These are phyloP conservation scores for Pichia sp. DNA, from an alignment of 1,139 yeast species.

Conservation along the genomic window DNA sequence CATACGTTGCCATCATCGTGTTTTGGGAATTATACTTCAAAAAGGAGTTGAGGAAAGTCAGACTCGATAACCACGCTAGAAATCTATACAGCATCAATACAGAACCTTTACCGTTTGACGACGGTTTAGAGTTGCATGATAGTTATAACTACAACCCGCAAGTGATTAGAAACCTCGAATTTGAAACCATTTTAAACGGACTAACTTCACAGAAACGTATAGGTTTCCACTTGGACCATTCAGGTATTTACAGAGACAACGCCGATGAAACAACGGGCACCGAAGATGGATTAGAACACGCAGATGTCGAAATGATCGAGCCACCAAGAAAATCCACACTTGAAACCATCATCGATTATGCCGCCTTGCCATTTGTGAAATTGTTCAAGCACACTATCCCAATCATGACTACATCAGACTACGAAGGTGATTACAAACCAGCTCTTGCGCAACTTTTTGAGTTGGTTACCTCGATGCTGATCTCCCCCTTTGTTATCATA, in stretches of 20 bases:
- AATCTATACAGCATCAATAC: slow-evolving; percentile 25
- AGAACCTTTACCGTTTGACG: slow-evolving; percentile 21
- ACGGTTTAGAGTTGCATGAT: slow-evolving; percentile 27
- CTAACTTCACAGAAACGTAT: slow-evolving; percentile 23
- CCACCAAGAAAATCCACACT: slow-evolving; percentile 11
- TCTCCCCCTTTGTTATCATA: slow-evolving; percentile 24
- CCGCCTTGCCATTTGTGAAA: slow-evolving; percentile 21
- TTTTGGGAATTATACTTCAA: slow-evolving; percentile 38
- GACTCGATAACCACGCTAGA: slow-evolving; percentile 21
- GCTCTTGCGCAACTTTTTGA: slow-evolving; percentile 19
- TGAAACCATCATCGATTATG: slow-evolving; percentile 15
- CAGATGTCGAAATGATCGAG: slow-evolving; percentile 19
- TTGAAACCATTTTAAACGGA: slow-evolving; percentile 26
- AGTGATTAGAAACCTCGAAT: slow-evolving; percentile 27
- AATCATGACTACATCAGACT: slow-evolving; percentile 22
- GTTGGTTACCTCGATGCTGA: slow-evolving; percentile 21
- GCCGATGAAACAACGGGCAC: background rate
- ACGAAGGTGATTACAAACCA: slow-evolving; percentile 23
- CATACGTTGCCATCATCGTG: slow-evolving; percentile 52
- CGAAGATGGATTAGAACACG: slow-evolving; percentile 9
- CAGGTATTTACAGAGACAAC: slow-evolving; percentile 16
- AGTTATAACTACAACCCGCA: slow-evolving; percentile 29
- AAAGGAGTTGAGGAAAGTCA: slow-evolving; percentile 4
- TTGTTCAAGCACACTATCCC: slow-evolving; percentile 27
- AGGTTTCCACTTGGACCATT: slow-evolving; percentile 7